A percentile compares a stretch with the other conserved stretches of the same genome.
phyloP scores from a whole-genome alignment of 257 asterid species.

The Asclepias syriaca region DNA sequence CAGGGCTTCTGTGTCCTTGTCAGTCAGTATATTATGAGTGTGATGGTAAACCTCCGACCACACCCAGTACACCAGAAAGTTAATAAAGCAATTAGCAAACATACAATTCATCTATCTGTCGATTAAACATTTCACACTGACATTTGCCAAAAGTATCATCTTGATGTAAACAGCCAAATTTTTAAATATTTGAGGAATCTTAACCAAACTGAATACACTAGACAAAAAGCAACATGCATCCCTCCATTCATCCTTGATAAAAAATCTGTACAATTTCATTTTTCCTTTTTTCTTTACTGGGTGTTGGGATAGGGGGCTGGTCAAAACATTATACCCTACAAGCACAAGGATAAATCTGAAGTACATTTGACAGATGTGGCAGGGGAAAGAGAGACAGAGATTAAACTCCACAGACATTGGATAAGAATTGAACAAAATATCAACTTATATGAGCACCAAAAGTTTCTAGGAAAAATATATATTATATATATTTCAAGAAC shows the following conservation, averaged over 20 bases:
- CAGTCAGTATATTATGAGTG: too few species aligned
- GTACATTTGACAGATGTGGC: too few species aligned
- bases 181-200: neutral
- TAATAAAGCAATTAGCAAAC: neutral
- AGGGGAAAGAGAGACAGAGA: neutral
- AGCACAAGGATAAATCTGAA: neutral
- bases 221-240: neutral
- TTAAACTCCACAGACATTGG: neutral
- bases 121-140: neutral
- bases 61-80: neutral
- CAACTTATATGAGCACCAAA: neutral
- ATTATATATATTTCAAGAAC: neutral
- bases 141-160: too few species aligned
- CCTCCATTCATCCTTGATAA: neutral
- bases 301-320: too few species aligned
- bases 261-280: too few species aligned
- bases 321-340: neutral
- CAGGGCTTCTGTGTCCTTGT: too few species aligned
- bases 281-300: too few species aligned
- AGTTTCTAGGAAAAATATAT: neutral
- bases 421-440: neutral
- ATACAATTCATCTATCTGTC: neutral
- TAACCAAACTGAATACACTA: neutral
- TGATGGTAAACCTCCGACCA: too few species aligned
- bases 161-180: neutral